A percentile compares a stretch with the other conserved stretches of the same genome.
These are phyloP conservation scores for Pythium rishiriense DNA, from an alignment of 352 stramenopile genomes.

Conservation along the genomic window DNA sequence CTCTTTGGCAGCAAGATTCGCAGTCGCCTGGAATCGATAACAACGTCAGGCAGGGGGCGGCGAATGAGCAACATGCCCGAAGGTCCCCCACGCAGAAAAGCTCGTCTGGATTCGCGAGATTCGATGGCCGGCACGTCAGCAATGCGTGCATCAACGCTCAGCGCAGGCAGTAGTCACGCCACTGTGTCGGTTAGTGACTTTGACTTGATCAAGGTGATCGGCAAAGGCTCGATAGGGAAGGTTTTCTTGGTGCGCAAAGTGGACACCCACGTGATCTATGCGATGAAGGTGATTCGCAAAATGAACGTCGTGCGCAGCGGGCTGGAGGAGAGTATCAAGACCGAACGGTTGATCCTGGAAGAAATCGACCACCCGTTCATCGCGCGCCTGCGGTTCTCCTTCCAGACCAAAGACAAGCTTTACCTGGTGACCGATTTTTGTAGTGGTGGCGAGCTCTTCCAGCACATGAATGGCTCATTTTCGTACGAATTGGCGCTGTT, in stretches of 20 bases:
- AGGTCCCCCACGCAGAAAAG: constrained; percentile 39
- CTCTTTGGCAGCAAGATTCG: constrained; percentile 68
- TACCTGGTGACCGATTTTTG: constrained; percentile 91
- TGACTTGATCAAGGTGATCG: constrained; percentile 83
- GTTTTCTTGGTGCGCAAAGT: constrained; percentile 88
- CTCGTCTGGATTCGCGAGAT: constrained; percentile 27
- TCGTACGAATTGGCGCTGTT: constrained; percentile 82
- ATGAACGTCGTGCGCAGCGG: constrained; percentile 91
- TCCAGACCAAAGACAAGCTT: constrained; percentile 93
- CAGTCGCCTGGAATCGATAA: constrained; percentile 64
- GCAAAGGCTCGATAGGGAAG: constrained; percentile 87
- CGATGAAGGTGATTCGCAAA: constrained; percentile 99
- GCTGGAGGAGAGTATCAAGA: constrained; percentile 94
- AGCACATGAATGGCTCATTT: constrained; percentile 93
- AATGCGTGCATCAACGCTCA: constrained; percentile 58
- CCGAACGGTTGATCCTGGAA: constrained; percentile 97
- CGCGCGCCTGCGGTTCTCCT: constrained; percentile 96
- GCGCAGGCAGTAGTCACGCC: constrained; percentile 27
- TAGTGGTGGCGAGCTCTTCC: constrained; percentile 97
- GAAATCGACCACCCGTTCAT: constrained; percentile 98
- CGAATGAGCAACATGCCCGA: constrained; percentile 32
- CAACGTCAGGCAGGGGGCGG: constrained; percentile 56
- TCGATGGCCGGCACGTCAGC: constrained; percentile 45
- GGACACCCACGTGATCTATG: constrained; percentile 90
- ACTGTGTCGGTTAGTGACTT: constrained; percentile 85